These are phyloP conservation scores for Soucietia sequanensis DNA, from an alignment of 805 yeast genomes.

Conservation along the genomic window DNA sequence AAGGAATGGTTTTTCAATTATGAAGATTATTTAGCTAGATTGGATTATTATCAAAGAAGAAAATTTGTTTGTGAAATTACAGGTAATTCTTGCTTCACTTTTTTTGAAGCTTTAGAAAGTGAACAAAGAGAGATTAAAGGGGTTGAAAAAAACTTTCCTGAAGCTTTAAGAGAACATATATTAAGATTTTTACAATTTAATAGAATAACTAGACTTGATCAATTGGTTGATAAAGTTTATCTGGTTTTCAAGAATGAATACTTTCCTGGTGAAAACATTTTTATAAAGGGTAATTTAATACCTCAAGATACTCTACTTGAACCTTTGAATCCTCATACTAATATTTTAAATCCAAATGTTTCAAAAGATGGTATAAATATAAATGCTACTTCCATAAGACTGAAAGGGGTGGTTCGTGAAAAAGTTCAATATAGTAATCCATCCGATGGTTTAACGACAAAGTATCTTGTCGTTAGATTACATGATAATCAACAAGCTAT, in stretches of 20 bases:
- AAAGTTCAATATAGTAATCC: slow-evolving; percentile 72
- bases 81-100: slow-evolving; percentile 88
- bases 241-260: slow-evolving; percentile 73
- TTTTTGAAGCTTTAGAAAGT: slow-evolving; percentile 80
- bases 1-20: slow-evolving; percentile 84
- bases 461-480: slow-evolving; percentile 67
- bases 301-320: background rate
- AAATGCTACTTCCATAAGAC: slow-evolving; percentile 15
- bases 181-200: slow-evolving; percentile 81
- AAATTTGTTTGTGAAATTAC: slow-evolving; percentile 95
- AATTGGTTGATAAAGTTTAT: slow-evolving; percentile 84
- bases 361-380: slow-evolving; percentile 12
- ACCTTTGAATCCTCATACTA: background rate
- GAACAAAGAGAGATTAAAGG: slow-evolving; percentile 57
- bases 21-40: slow-evolving; percentile 67
- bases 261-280: slow-evolving; percentile 87
- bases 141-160: slow-evolving; percentile 84
- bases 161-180: slow-evolving; percentile 89
- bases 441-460: slow-evolving; percentile 40
- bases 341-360: slow-evolving; percentile 4
- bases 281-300: slow-evolving; percentile 41
- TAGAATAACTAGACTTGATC: slow-evolving; percentile 76
- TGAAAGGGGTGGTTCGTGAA: slow-evolving; percentile 71
- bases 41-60: slow-evolving; percentile 70
- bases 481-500: slow-evolving; percentile 57